A percentile compares a stretch with the other conserved stretches of the same genome.
Evolutionary conservation across 2,329 filamentous ascomycete genomes (phyloP).

Genomic region (Sordariomycetes sp.): DNA sequence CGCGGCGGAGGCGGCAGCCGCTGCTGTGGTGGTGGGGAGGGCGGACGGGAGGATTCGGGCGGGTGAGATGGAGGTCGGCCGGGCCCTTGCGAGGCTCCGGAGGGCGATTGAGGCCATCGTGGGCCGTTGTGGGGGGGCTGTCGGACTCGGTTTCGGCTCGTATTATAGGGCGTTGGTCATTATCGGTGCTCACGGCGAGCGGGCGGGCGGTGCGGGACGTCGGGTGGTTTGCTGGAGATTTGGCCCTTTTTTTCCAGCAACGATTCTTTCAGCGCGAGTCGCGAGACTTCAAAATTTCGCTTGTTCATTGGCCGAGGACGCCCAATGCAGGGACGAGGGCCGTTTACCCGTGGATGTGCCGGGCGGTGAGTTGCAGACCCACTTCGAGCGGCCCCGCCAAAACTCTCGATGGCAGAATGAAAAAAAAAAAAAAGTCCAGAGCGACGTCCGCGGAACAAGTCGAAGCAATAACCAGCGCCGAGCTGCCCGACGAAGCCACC

Average conservation of each 20-base stretch:
- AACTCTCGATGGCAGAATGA: neutral
- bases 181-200: neutral
- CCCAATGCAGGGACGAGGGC: neutral
- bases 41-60: slow-evolving; percentile 18
- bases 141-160: neutral
- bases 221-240: neutral
- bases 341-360: neutral
- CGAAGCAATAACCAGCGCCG: neutral
- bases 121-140: slow-evolving; percentile 6
- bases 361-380: neutral
- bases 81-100: slow-evolving; percentile 26
- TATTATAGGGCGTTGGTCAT: slow-evolving; percentile 5
- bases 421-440: slow-evolving; percentile 12
- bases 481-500: neutral
- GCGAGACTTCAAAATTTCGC: neutral
- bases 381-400: neutral
- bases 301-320: neutral
- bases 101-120: slow-evolving; percentile 26
- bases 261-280: neutral
- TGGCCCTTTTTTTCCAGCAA: neutral
- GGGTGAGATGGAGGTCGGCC: slow-evolving; percentile 15
- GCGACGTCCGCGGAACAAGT: neutral
- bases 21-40: slow-evolving; percentile 2
- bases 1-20: slow-evolving; percentile 16
- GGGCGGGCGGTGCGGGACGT: neutral